These are phyloP conservation scores for Didymella pomorum DNA, from an alignment of 2,329 filamentous ascomycete species.

Conservation along the genomic window DNA sequence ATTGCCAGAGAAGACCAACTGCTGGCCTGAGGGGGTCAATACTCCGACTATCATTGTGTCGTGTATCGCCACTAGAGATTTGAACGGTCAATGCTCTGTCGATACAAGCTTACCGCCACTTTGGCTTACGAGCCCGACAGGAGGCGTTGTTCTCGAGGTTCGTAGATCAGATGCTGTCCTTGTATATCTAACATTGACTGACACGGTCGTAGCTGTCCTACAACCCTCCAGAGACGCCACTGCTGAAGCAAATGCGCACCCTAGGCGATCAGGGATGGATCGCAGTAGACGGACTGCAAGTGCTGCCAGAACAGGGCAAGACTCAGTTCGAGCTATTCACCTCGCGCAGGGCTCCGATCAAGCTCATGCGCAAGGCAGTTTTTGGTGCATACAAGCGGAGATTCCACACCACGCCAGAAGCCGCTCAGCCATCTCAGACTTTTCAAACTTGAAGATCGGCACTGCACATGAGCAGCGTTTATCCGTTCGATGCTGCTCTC, in stretches of 20 bases:
- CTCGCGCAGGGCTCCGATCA: neutral
- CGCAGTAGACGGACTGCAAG: conserved; percentile 6
- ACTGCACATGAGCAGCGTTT: neutral
- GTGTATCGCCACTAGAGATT: neutral
- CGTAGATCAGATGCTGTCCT: neutral
- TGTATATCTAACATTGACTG: neutral
- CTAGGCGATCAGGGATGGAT: neutral
- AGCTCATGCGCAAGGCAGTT: neutral
- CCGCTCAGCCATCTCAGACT: neutral
- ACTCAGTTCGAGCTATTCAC: conserved; percentile 6
- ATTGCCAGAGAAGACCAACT: neutral
- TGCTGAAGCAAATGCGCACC: neutral
- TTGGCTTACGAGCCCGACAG: conserved; percentile 5
- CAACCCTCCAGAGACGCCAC: neutral
- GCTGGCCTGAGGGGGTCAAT: neutral
- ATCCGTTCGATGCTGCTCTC: neutral
- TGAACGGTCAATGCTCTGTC: neutral
- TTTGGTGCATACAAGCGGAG: neutral
- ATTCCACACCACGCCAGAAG: neutral
- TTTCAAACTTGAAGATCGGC: neutral
- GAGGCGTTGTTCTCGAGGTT: conserved; percentile 4
- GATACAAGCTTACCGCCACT: conserved; percentile 1
- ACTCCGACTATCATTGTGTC: conserved; percentile 5
- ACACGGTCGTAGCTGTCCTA: neutral
- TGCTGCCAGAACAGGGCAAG: conserved; percentile 5